phyloP scores from a whole-genome alignment of 2,329 filamentous ascomycete genomes.

The Hypoxylon sp. region DNA sequence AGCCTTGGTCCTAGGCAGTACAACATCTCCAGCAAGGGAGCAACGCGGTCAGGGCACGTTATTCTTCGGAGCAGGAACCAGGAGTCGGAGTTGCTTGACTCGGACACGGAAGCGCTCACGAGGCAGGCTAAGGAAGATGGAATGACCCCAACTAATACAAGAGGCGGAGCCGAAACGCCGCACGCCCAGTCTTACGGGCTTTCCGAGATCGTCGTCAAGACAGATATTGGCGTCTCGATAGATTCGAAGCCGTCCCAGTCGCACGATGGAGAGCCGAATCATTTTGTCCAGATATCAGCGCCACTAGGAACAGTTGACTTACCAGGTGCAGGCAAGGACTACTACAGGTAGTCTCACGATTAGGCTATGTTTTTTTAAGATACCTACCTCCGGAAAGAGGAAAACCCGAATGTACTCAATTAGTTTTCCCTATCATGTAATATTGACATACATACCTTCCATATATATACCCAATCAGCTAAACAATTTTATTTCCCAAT shows the following conservation, averaged over 20 bases:
- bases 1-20: slow-evolving; percentile 40
- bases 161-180: slow-evolving; percentile 20
- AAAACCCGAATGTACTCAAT: not conserved
- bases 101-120: slow-evolving; percentile 45
- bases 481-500: too few relatives aligned
- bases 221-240: slow-evolving; percentile 46
- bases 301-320: slow-evolving; percentile 39
- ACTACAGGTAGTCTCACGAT: slow-evolving; percentile 27
- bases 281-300: slow-evolving; percentile 40
- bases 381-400: not conserved
- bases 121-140: slow-evolving; percentile 26
- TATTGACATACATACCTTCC: slow-evolving; percentile 5
- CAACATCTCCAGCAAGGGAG: slow-evolving; percentile 40
- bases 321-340: slow-evolving; percentile 27
- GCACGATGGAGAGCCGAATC: slow-evolving; percentile 31
- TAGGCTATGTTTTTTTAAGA: not conserved
- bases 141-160: slow-evolving; percentile 34
- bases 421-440: slow-evolving; percentile 12
- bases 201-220: slow-evolving; percentile 47
- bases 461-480: not conserved
- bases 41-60: slow-evolving; percentile 38
- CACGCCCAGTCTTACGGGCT: slow-evolving; percentile 30
- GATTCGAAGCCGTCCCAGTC: slow-evolving; percentile 31
- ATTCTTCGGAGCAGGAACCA: slow-evolving; percentile 41
- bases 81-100: slow-evolving; percentile 41